phyloP scores from a whole-genome alignment of 805 yeast genomes.

The Teunomyces lycoperdinae region DNA sequence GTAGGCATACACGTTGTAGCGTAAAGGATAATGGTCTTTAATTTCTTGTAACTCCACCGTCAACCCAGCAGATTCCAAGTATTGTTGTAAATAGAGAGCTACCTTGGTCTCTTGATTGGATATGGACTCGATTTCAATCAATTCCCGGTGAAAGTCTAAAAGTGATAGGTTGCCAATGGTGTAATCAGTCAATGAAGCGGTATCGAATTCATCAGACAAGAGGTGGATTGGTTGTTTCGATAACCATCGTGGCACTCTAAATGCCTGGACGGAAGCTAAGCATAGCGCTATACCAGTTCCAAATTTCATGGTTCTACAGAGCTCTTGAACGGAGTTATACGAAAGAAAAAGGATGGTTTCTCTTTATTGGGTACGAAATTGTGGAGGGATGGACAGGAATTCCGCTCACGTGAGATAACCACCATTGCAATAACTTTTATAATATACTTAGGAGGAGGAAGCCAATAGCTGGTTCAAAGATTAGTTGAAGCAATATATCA shows the following conservation, averaged over 20 bases:
- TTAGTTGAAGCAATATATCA: too few relatives aligned
- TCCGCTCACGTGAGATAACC: constrained; percentile 1
- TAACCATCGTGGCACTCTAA: neutral
- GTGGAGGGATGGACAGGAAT: neutral
- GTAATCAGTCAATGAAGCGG: constrained; percentile 7
- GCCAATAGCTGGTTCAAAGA: too few relatives aligned
- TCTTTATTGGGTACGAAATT: neutral
- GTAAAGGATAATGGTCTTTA: constrained; percentile 18
- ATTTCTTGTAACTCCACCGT: constrained; percentile 49
- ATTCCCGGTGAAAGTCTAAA: constrained; percentile 23
- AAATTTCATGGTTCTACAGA: neutral
- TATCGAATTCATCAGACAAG: neutral
- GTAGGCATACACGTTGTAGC: constrained; percentile 60
- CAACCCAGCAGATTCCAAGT: constrained; percentile 43
- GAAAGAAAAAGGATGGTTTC: neutral
- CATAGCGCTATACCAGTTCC: neutral
- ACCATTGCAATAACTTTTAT: neutral
- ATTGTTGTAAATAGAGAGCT: constrained; percentile 36
- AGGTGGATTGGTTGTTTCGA: neutral
- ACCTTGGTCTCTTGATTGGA: constrained; percentile 28
- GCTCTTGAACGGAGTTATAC: neutral
- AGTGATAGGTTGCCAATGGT: constrained; percentile 13
- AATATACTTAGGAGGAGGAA: neutral
- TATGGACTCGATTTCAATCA: constrained; percentile 26
- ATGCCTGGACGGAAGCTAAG: neutral